phyloP scores from a whole-genome alignment of 345 rosid species.

The Brassica cretica region DNA sequence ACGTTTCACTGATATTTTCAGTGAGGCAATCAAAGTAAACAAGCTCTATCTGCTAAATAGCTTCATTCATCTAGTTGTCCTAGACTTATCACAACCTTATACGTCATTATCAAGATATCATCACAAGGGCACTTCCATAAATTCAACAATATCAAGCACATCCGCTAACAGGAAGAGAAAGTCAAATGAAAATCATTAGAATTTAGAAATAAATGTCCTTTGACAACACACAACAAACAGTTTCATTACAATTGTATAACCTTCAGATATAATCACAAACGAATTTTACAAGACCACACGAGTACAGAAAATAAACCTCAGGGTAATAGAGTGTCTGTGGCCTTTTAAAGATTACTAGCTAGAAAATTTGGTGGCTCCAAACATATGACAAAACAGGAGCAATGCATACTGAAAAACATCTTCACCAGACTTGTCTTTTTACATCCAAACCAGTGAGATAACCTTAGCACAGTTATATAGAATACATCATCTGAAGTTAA shows the following conservation, averaged over 20 bases:
- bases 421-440: not conserved
- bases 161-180: not conserved
- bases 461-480: not conserved
- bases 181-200: not conserved
- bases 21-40: not conserved
- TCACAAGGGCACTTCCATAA: not conserved
- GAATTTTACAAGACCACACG: not conserved
- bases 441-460: not conserved
- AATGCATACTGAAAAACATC: not conserved
- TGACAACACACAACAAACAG: not conserved
- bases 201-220: too few species aligned
- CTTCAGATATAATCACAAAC: not conserved
- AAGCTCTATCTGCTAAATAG: not conserved
- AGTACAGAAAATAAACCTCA: not conserved
- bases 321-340: not conserved
- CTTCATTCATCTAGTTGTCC: not conserved
- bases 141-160: not conserved
- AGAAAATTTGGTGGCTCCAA: not conserved
- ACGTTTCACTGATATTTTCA: too few species aligned
- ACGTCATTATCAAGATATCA: not conserved
- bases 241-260: not conserved
- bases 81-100: not conserved
- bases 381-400: not conserved
- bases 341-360: not conserved
- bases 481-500: not conserved